Base-by-base conservation (phyloP, 805 yeast species). In the Kodamaea restingae region DNA sequence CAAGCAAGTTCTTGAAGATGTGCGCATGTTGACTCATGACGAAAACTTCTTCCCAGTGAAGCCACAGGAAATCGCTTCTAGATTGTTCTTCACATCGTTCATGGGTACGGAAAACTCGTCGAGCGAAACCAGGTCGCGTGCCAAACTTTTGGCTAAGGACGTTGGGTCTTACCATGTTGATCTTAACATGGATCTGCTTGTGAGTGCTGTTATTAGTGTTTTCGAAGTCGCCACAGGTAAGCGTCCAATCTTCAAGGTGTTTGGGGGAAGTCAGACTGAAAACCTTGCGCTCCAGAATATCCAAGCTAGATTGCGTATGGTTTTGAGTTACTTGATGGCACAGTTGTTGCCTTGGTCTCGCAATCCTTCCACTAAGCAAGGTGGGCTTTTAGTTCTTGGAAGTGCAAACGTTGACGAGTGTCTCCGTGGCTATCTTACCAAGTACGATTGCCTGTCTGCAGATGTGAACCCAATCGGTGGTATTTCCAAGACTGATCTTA, bases 381-480 rank as follows among this genome's bases (percentile, higher is more conserved):
- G 88, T 3, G 97, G 98, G 0, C 63, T 93, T 36, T 68, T 93
- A 28, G 99, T 93, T 6, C 70, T 93, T 36, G 98, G 98, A 1
- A 83, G 95, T 54, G 97, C 98, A 3, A 93, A 93, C 57, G 98
- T 93, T 10, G 99, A 93, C 62, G 99, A 93, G 59, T 88, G 96
- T 52, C 67, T 93, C 43, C 72, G 99, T 44, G 99, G 99, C 0
- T 93, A 93, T 55, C 70, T 93, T 55, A 93, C 99, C 7, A 93
- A 93, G 58, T 93, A 93, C 61, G 99, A 93, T 61, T 88, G 97
- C 61, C 90, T 98, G 3, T 81, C 95, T 12, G 98, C 98, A 1
- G 99, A 93, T 65, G 78, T 93, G 44, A 93, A 93, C 57, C 99
- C 99, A 18, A 95, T 93, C 49, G 99, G 99, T n/a, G 96, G 97